These are phyloP conservation scores for Sclerotinia glacialis DNA, from an alignment of 2,329 filamentous ascomycete genomes.

Conservation along the genomic window DNA sequence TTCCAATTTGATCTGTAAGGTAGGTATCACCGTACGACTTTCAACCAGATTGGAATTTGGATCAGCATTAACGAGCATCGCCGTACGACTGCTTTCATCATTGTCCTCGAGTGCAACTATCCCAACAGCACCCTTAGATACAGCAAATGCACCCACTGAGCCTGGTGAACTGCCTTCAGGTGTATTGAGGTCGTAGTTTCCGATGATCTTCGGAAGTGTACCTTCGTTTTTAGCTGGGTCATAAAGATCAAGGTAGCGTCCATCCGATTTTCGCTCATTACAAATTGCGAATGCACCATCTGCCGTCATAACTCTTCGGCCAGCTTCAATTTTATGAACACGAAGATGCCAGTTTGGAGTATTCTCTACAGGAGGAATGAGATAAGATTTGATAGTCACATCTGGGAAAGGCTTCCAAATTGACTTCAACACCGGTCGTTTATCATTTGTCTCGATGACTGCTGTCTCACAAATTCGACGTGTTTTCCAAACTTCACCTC, in stretches of 20 bases:
- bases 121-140: constrained; percentile 53
- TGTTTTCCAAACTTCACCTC: constrained; percentile 75
- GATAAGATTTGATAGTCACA: constrained; percentile 61
- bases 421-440: constrained; percentile 60
- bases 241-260: constrained; percentile 52
- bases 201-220: constrained; percentile 54
- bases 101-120: constrained; percentile 51
- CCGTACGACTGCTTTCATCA: constrained; percentile 41
- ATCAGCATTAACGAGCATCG: constrained; percentile 70
- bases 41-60: constrained; percentile 77
- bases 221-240: constrained; percentile 48
- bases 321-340: constrained; percentile 59
- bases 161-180: constrained; percentile 54
- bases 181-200: constrained; percentile 57
- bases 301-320: constrained; percentile 63
- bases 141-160: constrained; percentile 53
- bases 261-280: constrained; percentile 50
- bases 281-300: constrained; percentile 73
- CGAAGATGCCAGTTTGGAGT: constrained; percentile 69
- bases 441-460: constrained; percentile 55
- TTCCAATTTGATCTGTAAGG: constrained; percentile 60
- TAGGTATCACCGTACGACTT: constrained; percentile 68
- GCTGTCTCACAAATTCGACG: constrained; percentile 65
- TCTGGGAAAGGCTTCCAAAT: constrained; percentile 70
- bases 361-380: constrained; percentile 58